Conservation (phyloP, 768 basidiomycete genomes). For the Suillus tomentosus region DNA sequence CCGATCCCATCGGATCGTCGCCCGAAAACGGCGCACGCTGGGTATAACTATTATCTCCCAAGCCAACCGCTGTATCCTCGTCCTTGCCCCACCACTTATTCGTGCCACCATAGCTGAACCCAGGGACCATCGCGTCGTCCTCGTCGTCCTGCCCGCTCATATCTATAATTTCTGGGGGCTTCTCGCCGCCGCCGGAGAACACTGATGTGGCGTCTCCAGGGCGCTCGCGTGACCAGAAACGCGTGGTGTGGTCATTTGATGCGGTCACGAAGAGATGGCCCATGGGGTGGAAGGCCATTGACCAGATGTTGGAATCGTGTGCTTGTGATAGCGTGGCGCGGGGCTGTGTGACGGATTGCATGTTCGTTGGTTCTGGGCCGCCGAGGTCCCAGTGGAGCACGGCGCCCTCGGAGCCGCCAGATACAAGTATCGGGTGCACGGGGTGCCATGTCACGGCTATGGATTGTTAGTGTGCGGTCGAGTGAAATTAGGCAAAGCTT, state of each 20-base stretch:
- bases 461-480: neutral
- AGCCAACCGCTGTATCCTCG: slow-evolving; percentile 36
- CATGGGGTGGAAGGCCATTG: slow-evolving; percentile 91
- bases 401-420: slow-evolving; percentile 92
- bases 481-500: slow-evolving; percentile 34
- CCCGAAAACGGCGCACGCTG: slow-evolving; percentile 27
- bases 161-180: slow-evolving; percentile 71
- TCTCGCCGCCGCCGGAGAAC: slow-evolving; percentile 81
- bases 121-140: slow-evolving; percentile 74
- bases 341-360: slow-evolving; percentile 50
- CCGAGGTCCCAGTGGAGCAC: slow-evolving; percentile 94
- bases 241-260: slow-evolving; percentile 97
- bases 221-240: slow-evolving; percentile 96
- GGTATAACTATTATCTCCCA: slow-evolving; percentile 20
- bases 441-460: slow-evolving; percentile 96
- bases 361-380: slow-evolving; percentile 48
- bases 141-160: slow-evolving; percentile 67
- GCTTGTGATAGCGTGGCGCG: slow-evolving; percentile 91
- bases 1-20: slow-evolving; percentile 38
- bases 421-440: slow-evolving; percentile 86
- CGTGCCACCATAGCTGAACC: slow-evolving; percentile 54
- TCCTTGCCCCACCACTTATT: slow-evolving; percentile 48
- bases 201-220: slow-evolving; percentile 81
- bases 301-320: slow-evolving; percentile 98
- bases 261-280: slow-evolving; percentile 93